phyloP scores from a whole-genome alignment of 1,139 yeast species.

The Blastobotrys apis region DNA sequence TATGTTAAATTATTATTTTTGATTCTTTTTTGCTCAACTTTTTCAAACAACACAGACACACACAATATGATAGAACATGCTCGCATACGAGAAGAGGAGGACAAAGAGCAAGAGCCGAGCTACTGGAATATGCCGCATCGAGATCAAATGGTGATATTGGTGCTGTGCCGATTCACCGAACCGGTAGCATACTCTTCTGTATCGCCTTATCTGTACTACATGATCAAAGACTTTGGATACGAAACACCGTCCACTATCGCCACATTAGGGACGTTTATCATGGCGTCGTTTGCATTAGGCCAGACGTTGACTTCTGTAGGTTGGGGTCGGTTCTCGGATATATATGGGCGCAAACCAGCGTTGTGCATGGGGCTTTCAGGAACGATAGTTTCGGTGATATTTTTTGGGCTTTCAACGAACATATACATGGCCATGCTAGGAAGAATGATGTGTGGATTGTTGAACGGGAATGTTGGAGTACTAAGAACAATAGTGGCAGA shows the following conservation, averaged over 20 bases:
- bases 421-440: slow-evolving; percentile 50
- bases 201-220: slow-evolving; percentile 58
- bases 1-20: background rate
- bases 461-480: slow-evolving; percentile 59
- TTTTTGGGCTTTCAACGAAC: slow-evolving; percentile 50
- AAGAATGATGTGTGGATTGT: slow-evolving; percentile 48
- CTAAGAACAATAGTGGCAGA: slow-evolving; percentile 59
- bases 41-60: too few relatives aligned
- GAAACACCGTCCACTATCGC: slow-evolving; percentile 50
- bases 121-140: slow-evolving; percentile 29
- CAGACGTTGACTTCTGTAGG: slow-evolving; percentile 52
- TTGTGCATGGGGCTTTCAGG: slow-evolving; percentile 50
- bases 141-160: slow-evolving; percentile 28
- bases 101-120: slow-evolving; percentile 20
- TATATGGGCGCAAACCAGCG: slow-evolving; percentile 51
- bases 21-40: background rate
- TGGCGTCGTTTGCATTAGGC: slow-evolving; percentile 48
- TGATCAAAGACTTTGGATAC: slow-evolving; percentile 54
- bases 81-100: background rate
- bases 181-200: slow-evolving; percentile 59
- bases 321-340: slow-evolving; percentile 56
- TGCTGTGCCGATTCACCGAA: slow-evolving; percentile 46
- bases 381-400: slow-evolving; percentile 44
- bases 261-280: slow-evolving; percentile 47
- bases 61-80: background rate